These are phyloP conservation scores for Plasmodium vivax DNA, from an alignment of 169 alveolate genomes.

Conservation along the genomic window DNA sequence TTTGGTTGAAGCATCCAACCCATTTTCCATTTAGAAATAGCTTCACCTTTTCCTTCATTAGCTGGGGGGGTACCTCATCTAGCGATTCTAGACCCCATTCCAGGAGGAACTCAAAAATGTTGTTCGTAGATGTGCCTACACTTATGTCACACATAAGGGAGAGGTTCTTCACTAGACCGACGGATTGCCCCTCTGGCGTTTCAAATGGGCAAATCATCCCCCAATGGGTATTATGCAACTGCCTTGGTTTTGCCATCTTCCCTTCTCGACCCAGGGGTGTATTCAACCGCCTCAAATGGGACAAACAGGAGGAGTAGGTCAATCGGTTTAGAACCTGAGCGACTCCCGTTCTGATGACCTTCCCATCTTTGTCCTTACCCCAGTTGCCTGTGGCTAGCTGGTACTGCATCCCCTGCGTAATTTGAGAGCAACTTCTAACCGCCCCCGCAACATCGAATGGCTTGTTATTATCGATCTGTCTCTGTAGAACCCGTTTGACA, in stretches of 20 bases:
- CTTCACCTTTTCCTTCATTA: conserved; percentile 93
- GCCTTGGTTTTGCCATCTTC: conserved; percentile 99
- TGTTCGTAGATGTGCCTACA: conserved; percentile 93
- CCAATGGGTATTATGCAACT: conserved; percentile 99
- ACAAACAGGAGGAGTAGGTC: conserved; percentile 97
- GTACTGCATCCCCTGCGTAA: conserved; percentile 93
- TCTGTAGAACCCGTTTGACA: conserved; percentile 92
- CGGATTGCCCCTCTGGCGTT: conserved; percentile 99
- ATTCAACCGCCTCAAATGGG: conserved; percentile 99
- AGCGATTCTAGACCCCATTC: conserved; percentile 92
- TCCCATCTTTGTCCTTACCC: conserved; percentile 98
- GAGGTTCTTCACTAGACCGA: conserved; percentile 99
- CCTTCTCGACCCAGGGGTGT: conserved; percentile 99
- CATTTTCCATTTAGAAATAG: conserved; percentile 97
- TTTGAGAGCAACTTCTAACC: conserved; percentile 90
- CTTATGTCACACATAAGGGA: conserved; percentile 98
- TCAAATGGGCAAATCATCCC: conserved; percentile 99
- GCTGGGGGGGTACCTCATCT: conserved; percentile 90
- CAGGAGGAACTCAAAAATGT: conserved; percentile 89
- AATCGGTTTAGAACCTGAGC: conserved; percentile 97
- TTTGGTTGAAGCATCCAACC: conserved; percentile 95
- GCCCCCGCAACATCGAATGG: conserved; percentile 93
- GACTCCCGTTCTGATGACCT: conserved; percentile 98
- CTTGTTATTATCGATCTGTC: conserved; percentile 92
- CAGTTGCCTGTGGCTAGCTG: conserved; percentile 93